Percentiles rank a stretch among this genome's conserved stretches.
These are phyloP conservation scores for Sporopachydermia quercuum DNA, from an alignment of 805 yeast species.

Conservation along the genomic window DNA sequence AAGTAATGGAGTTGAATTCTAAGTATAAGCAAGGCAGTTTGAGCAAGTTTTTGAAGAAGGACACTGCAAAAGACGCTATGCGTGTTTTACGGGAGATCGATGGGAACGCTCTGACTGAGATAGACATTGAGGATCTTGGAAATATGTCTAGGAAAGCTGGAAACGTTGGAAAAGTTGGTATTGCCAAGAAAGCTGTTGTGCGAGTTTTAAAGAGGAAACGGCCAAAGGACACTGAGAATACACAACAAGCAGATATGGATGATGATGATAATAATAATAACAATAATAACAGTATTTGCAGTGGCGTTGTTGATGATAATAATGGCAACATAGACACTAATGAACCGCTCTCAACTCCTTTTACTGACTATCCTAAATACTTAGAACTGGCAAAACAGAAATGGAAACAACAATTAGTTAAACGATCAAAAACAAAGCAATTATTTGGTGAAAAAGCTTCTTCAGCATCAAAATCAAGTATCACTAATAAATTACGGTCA, in stretches of 20 bases:
- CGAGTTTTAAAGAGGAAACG: conserved; percentile 6
- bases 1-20: conserved; percentile 45
- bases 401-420: conserved; percentile 70
- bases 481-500: conserved; percentile 55
- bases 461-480: conserved; percentile 25
- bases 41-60: conserved; percentile 37
- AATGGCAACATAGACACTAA: neutral
- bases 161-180: conserved; percentile 24
- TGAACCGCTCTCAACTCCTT: neutral
- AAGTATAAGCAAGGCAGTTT: conserved; percentile 59
- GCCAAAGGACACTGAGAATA: conserved; percentile 23
- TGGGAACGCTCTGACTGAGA: conserved; percentile 16
- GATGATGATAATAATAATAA: no score
- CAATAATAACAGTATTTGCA: no score
- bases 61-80: conserved; percentile 25
- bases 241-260: conserved; percentile 48
- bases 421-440: conserved; percentile 54
- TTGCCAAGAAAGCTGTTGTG: conserved; percentile 12
- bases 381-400: conserved; percentile 68
- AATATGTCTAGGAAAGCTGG: conserved; percentile 23
- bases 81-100: conserved; percentile 11
- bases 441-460: conserved; percentile 59
- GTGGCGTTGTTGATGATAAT: neutral
- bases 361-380: conserved; percentile 39
- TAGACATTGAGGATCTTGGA: conserved; percentile 71